phyloP scores from a whole-genome alignment of 345 rosid genomes.

The Salix dunnii region DNA sequence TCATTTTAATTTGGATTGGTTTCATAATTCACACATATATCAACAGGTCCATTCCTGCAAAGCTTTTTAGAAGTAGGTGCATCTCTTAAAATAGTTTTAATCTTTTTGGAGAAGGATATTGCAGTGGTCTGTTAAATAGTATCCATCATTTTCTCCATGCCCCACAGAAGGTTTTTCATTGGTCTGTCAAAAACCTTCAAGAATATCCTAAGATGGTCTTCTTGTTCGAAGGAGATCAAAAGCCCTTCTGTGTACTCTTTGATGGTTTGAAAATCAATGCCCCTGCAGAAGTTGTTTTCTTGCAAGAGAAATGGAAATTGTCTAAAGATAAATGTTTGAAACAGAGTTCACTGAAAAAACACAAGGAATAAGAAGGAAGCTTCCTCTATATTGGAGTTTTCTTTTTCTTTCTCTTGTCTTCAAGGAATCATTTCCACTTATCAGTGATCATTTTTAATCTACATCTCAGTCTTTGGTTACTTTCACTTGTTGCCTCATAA shows the following conservation, averaged over 20 bases:
- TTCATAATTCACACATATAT: neutral
- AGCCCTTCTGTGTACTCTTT: neutral
- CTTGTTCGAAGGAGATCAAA: neutral
- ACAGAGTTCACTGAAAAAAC: neutral
- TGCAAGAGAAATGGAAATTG: neutral
- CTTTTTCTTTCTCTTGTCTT: neutral
- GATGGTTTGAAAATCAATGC: too few relatives aligned
- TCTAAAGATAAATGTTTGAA: neutral
- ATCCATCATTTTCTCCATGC: neutral
- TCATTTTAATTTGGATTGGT: conserved; percentile 2
- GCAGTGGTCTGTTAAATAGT: neutral
- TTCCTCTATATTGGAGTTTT: too few relatives aligned
- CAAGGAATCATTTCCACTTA: neutral
- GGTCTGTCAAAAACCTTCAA: neutral
- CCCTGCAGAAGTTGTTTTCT: neutral
- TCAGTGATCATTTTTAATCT: neutral
- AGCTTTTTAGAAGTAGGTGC: neutral
- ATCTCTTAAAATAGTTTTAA: neutral
- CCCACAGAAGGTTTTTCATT: neutral
- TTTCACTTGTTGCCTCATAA: neutral
- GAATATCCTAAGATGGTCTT: neutral
- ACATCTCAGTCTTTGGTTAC: neutral
- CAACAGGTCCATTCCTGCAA: neutral
- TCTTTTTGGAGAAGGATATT: neutral
- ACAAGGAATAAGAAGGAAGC: neutral